phyloP scores from a whole-genome alignment of 2,329 filamentous ascomycete genomes.

The Pseudopithomyces chartarum region DNA sequence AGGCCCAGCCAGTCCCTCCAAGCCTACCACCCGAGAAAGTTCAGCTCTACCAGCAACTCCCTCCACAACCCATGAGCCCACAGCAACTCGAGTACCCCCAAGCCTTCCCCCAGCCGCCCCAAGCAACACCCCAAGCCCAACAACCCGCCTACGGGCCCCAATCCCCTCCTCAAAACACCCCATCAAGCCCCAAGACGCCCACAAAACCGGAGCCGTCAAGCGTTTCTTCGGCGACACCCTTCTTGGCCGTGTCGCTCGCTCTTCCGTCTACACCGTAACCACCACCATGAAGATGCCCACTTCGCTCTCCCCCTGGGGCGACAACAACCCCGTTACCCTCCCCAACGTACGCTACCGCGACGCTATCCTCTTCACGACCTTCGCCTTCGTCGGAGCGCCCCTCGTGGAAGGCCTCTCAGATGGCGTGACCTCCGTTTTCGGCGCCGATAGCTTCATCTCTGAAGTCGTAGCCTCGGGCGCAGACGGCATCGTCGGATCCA shows the following conservation, averaged over 20 bases:
- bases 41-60: constrained; percentile 35
- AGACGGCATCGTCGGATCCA: constrained; percentile 31
- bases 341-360: constrained; percentile 48
- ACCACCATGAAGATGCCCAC: constrained; percentile 41
- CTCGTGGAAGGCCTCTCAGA: constrained; percentile 38
- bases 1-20: constrained; percentile 35
- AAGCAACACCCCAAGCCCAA: constrained; percentile 15
- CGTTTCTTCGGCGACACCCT: constrained; percentile 46
- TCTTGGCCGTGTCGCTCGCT: constrained; percentile 41
- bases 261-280: constrained; percentile 39
- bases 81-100: constrained; percentile 9
- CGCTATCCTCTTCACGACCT: constrained; percentile 45
- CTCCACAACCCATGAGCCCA: constrained; percentile 25
- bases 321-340: constrained; percentile 47
- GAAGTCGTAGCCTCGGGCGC: constrained; percentile 40
- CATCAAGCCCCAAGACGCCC: constrained; percentile 30
- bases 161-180: constrained; percentile 22
- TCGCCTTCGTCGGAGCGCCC: constrained; percentile 42
- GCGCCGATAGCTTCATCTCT: constrained; percentile 41
- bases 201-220: constrained; percentile 34
- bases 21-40: constrained; percentile 39
- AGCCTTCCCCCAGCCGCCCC: constrained; percentile 11
- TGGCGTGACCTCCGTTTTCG: constrained; percentile 35
- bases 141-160: constrained; percentile 32
- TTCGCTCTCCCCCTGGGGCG: constrained; percentile 43